Base-by-base conservation (phyloP, 2,329 filamentous ascomycete species). In the Calonectria fujianensis region DNA sequence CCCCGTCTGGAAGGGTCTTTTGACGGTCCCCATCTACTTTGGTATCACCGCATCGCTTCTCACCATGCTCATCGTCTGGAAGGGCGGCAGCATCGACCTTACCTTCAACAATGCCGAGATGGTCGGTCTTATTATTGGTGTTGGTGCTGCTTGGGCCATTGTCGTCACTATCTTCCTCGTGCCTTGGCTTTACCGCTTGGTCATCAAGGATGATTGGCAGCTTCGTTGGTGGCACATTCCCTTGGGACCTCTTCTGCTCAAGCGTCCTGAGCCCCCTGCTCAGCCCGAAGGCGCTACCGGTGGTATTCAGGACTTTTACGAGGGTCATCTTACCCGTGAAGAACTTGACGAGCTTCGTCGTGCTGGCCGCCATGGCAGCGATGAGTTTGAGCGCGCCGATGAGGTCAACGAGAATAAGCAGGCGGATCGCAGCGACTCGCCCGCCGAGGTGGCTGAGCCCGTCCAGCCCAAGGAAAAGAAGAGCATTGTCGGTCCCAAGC, bases 271-370 rank as follows among this genome's bases (percentile, higher is more conserved):
- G 0, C 83, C 85, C 0, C 85, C 87, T 5, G 81, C 85, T 76
- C 94, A 96, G 87, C 93, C 92, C 24, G 91, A 95, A 85, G 93
- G 93, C 10, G 84, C 92, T 10, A 93, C 93, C 4, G 84, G 84
- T 65, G 85, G 82, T 10, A 85, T 92, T 48, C 85, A 87, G 70
- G 85, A 92, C 80, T 92, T 90, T 81, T 92, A 92, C 82, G 86
- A 85, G 64, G 91, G 90, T 1, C 90, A 91, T 66, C 80, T 89
- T 14, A 91, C 90, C 18, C 85, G 83, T 2, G 90, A 90, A 8
- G 85, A 91, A 79, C 87, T 92, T 7, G 84, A 86, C 0, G 83
- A 85, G 0, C 83, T 82, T 2, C 80, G 82, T 4, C 86, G 85
- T 29, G 85, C 84, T 0, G 82, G 80, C 6, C 76, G 76, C 2